Evolutionary conservation across 441 rosid species (phyloP), one percentile per base, ranked within the genome.

Genomic region (Croton setiger): DNA sequence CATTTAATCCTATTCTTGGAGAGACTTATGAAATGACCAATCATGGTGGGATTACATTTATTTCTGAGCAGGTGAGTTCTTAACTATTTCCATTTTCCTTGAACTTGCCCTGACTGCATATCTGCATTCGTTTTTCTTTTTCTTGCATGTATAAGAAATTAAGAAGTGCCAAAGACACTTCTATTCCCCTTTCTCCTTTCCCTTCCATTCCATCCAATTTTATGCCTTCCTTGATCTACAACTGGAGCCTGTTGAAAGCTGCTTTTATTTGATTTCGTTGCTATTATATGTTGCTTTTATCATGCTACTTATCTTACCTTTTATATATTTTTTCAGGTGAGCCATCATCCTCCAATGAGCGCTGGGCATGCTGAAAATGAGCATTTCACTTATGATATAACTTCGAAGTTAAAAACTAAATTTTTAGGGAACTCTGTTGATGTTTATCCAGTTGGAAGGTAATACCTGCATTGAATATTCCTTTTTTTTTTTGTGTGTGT

Each of bases 271-370:
- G 15, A 12, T 55, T 9, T 8, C 21, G 36, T 54, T 55, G 4
- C 37, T 27, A 55, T 27, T 23, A 11, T 27, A 5, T 21, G 31
- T 55, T 55, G 36, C 15, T 55, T 55, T 2, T 6, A 55, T 39
- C 10, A 3, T 55, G 60, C 12, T 23, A 7, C 31, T 11, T 23
- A 55, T 55, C 17, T 55, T 7, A 31, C 60, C 9, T 8, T 11
- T 12, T 55, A 4, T 27, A 27, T 27, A 8, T 55, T 27, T 23
- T 55, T 12, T 27, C 89, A 95, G 99, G 92, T 92, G 71, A 89
- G 97, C 75, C 97, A 96, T 84, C 98, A 96, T 63, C 99, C 98
- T 13, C 99, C 99, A 67, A 83, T 93, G 81, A 87, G 99, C 75
- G 96, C 96, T 57, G 98, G 83, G 36, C 99, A 91, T 68, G 98